Evolutionary conservation across 208 protist genomes (phyloP), one percentile per base, ranked within the genome.

Genomic region (Trypanosoma theileri): DNA sequence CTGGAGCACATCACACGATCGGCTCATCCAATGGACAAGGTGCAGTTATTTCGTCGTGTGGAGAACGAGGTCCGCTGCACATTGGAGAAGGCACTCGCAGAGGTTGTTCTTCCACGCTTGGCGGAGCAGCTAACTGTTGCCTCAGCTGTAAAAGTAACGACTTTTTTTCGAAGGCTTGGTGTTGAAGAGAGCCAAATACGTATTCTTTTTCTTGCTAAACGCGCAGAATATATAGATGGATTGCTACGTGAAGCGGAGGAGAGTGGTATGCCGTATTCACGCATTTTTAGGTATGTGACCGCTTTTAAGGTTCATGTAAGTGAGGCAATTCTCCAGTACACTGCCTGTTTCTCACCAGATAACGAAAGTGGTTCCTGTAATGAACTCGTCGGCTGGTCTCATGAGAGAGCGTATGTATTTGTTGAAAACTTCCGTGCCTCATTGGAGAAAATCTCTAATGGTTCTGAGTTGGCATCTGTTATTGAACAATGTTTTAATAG

Each of bases 231-330:
- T 66, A 51, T 93, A 13, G 54, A 68, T 35, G 54, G 70, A 10
- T 73, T 83, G 19, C 55, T 86, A 55, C 66, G 66, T 2, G 87
- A 88, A 51, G 84, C 86, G 8, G 73, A 78, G 41, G 55, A 65
- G 12, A 78, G 69, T 57, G 48, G 64, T 14, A 69, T 82, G 40
- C 71, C 87, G n/a, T 89, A 84, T 65, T 79, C 82, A 10, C 80
- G 84, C 57, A 73, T 88, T 40, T 79, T 89, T 28, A 73, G 80
- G 59, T 82, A 81, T 58, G 24, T 93, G 21, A 81, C 71, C 3
- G 66, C 85, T n/a, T 92, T 91, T 68, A 91, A 93, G 75, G 78
- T 92, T 46, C 80, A 92, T 53, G 81, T 92, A 56, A 80, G 62
- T 50, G 90, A 96, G 72, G 75, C 79, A 50, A 73, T 89, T 17